Conservation (phyloP, 176 grass and related monocot species). For the Aegilops longissima region DNA sequence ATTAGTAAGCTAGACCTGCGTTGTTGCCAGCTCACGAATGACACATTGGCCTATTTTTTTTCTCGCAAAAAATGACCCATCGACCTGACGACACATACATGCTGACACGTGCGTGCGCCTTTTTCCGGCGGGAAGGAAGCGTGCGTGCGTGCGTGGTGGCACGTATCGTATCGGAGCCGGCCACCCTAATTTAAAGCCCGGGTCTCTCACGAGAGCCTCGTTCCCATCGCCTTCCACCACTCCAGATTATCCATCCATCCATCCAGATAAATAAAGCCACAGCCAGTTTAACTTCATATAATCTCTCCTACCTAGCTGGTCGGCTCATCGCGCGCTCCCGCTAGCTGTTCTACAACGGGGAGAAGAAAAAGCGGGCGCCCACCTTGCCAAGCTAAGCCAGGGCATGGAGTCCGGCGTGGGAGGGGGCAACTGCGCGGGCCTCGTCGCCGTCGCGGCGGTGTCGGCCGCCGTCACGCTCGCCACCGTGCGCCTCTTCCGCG, state of each 20-base stretch:
- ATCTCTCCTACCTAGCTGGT: not conserved
- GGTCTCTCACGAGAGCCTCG: not conserved
- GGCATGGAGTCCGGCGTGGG: not conserved
- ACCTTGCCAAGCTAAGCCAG: not conserved
- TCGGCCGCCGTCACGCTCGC: slow-evolving; percentile 6
- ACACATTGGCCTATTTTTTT: not conserved
- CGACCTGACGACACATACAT: not conserved
- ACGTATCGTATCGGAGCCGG: not conserved
- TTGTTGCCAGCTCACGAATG: not conserved
- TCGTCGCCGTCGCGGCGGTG: slow-evolving; percentile 3
- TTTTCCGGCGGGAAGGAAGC: not conserved
- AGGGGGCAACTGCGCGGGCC: not conserved
- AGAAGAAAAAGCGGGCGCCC: not conserved
- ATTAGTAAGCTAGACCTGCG: not conserved
- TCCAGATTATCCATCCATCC: not conserved
- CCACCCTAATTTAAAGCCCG: not conserved
- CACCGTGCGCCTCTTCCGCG: not conserved
- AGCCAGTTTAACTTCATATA: not conserved
- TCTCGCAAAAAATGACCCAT: not conserved
- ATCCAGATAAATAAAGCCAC: not conserved
- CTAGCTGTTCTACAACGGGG: not conserved
- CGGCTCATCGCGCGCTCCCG: not conserved
- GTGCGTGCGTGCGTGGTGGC: not conserved
- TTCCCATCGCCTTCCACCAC: not conserved
- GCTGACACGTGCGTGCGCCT: not conserved